Evolutionary conservation across 495 filamentous ascomycete genomes (phyloP), one percentile per base, ranked within the genome.

Genomic region (Talaromyces trachyspermus): DNA sequence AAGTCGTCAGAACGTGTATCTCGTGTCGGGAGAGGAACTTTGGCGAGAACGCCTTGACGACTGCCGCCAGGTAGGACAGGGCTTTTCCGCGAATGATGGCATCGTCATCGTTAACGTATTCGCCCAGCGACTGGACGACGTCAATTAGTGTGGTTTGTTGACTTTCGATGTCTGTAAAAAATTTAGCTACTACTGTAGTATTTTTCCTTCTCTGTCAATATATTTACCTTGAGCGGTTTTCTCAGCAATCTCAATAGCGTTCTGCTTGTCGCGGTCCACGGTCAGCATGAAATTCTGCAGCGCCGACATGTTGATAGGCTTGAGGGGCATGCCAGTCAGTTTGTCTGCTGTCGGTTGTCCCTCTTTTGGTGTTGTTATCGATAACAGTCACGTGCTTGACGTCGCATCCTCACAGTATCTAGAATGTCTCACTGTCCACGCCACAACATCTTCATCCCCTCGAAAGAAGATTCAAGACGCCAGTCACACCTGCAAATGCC

Each of bases 61-160:
- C 75, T 23, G 80, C 75, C 2, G 83, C 78, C 29, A 88, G 75
- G 60, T 82, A 88, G 26, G 76, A 74, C 50, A 88, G 74, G 0
- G 81, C 79, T 65, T 82, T 85, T 17, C 79, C 71, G 6, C 84
- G 74, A 19, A 81, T 58, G 22, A 74, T 72, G 33, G 68, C 68
- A 60, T 88, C 83, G 48, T 86, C 83, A 53, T 84, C 77, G 42
- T 84, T 85, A 49, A 88, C 72, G 44, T 85, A 85, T 62, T 84
- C 79, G 9, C 77, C 80, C 20, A 88, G 64, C 10, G 76, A 78
- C 57, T 85, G 78, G 12, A 88, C 78, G 26, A 85, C 62, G 30
- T 81, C 77, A 39, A 88, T 70, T 15, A 88, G 63, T 44, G 80
- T 84, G 19, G 74, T 68, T 43, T 84, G 70, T 51, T 77, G 80